Percentiles rank a stretch among this genome's conserved stretches.
Evolutionary conservation across 2,329 filamentous ascomycete species (phyloP).

Genomic region (Alternaria gansuensis): DNA sequence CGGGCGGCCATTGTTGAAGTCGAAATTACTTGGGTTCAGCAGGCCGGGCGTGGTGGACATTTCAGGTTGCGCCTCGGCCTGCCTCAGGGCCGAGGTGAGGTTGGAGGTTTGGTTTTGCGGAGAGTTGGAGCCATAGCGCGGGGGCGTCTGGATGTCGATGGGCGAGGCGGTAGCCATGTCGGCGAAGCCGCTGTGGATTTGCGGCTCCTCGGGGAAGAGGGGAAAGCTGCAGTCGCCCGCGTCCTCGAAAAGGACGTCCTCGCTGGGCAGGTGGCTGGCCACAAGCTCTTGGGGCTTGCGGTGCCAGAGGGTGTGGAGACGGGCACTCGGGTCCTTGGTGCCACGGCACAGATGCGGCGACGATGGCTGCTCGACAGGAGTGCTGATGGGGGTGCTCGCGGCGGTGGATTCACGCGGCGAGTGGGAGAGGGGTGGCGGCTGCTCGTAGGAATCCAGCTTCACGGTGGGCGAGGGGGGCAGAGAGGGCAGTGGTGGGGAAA

Average conservation of each 20-base stretch:
- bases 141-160: constrained; percentile 66
- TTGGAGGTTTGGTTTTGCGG: constrained; percentile 70
- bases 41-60: constrained; percentile 54
- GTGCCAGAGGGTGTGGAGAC: constrained; percentile 57
- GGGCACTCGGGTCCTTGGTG: constrained; percentile 50
- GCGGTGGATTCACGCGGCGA: constrained; percentile 63
- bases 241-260: constrained; percentile 54
- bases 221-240: constrained; percentile 54
- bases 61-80: constrained; percentile 52
- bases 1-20: constrained; percentile 44
- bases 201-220: constrained; percentile 50
- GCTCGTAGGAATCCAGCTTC: constrained; percentile 65
- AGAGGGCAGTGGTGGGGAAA: constrained; percentile 11
- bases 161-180: constrained; percentile 65
- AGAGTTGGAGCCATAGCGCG: constrained; percentile 65
- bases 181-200: constrained; percentile 33
- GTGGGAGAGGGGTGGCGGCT: constrained; percentile 62
- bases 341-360: constrained; percentile 54
- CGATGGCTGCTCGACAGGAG: constrained; percentile 51
- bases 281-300: constrained; percentile 52
- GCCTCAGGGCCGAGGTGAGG: constrained; percentile 68
- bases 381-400: constrained; percentile 61
- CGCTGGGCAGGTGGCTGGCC: constrained; percentile 42
- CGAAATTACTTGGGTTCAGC: constrained; percentile 48
- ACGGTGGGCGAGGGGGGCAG: constrained; percentile 42